These are phyloP conservation scores for Elymus sibiricus DNA, from an alignment of 176 grass and related monocot genomes.

Conservation along the genomic window DNA sequence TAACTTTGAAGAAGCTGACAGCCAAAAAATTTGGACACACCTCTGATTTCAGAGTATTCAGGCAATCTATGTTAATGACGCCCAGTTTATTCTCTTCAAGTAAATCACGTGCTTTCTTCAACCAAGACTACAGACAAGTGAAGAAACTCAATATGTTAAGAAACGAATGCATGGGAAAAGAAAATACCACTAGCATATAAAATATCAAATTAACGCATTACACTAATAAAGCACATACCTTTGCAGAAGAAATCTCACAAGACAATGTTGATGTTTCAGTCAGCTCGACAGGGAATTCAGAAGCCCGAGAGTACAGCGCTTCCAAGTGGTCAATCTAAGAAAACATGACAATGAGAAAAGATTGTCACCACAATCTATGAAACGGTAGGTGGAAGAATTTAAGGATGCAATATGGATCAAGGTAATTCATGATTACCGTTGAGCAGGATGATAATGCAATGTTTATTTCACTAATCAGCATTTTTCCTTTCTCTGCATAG, in stretches of 20 bases:
- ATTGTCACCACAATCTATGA: conserved; percentile 20
- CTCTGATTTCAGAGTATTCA: conserved; percentile 71
- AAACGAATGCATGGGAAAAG: not conserved
- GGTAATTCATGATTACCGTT: conserved; percentile 49
- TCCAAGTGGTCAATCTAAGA: conserved; percentile 76
- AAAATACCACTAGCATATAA: not conserved
- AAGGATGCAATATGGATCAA: not conserved
- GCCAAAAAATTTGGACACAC: conserved; percentile 32
- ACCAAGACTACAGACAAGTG: conserved; percentile 54
- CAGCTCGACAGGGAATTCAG: conserved; percentile 64
- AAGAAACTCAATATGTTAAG: conserved; percentile 1
- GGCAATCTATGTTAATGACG: conserved; percentile 47
- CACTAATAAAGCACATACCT: conserved; percentile 44
- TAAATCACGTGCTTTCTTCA: conserved; percentile 56
- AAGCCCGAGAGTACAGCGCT: conserved; percentile 44
- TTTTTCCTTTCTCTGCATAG: conserved; percentile 54
- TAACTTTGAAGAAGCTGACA: conserved; percentile 18
- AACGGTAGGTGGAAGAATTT: conserved; percentile 24
- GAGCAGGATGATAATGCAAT: conserved; percentile 56
- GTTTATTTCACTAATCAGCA: conserved; percentile 62
- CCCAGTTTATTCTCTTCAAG: conserved; percentile 46
- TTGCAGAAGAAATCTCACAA: conserved; percentile 69
- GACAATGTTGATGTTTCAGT: conserved; percentile 41
- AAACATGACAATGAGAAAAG: conserved; percentile 14
- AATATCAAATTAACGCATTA: conserved; percentile 3